phyloP scores from a whole-genome alignment of 164 flowering plant genomes.

The Tetrastigma voinierianum region DNA sequence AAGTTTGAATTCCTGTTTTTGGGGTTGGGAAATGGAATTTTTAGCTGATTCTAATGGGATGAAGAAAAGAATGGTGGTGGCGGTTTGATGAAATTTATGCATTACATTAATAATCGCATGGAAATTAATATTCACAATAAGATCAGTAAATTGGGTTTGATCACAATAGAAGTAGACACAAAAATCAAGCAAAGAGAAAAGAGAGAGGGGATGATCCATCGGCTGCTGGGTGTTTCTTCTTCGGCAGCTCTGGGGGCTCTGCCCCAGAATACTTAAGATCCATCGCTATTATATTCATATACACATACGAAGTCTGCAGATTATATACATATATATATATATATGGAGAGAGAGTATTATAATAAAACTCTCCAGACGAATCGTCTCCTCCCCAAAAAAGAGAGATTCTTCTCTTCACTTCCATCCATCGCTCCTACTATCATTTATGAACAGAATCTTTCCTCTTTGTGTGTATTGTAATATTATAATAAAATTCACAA shows the following conservation, averaged over 20 bases:
- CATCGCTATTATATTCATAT: not conserved
- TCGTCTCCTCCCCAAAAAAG: slow-evolving; percentile 13
- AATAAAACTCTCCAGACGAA: not conserved
- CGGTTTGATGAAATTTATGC: not conserved
- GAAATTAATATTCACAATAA: not conserved
- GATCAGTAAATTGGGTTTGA: not conserved
- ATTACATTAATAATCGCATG: not conserved
- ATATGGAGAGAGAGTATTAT: not conserved
- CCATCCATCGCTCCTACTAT: not conserved
- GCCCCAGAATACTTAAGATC: not conserved
- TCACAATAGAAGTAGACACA: not conserved
- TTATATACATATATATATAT: not conserved
- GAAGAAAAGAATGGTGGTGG: not conserved
- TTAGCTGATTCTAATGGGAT: too few species aligned
- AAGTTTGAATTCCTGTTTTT: too few species aligned
- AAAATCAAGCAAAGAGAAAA: not conserved
- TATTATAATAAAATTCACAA: slow-evolving; percentile 14
- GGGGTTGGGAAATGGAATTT: too few species aligned
- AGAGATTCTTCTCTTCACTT: slow-evolving; percentile 19
- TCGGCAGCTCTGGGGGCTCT: not conserved
- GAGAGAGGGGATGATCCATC: slow-evolving; percentile 19
- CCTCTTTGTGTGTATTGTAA: slow-evolving; percentile 5
- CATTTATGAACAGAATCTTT: slow-evolving; percentile 11
- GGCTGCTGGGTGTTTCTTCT: slow-evolving; percentile 1
- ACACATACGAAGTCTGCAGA: too few species aligned